A percentile compares a stretch with the other conserved stretches of the same genome.
These are phyloP conservation scores for Pythium insidiosum DNA, from an alignment of 352 stramenopile genomes.

Conservation along the genomic window DNA sequence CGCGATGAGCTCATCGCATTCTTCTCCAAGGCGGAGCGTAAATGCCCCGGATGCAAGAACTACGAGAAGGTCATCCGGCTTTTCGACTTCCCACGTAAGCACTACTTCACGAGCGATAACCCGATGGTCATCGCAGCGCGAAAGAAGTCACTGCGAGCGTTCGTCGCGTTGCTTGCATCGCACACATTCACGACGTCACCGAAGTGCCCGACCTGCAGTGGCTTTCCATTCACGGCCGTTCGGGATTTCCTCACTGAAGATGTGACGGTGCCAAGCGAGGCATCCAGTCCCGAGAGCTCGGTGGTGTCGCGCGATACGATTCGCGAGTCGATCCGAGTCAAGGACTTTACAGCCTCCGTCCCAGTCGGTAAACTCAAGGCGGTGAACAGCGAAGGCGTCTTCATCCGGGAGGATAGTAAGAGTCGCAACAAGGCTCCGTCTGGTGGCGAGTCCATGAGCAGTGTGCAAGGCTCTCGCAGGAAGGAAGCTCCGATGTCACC, in stretches of 20 bases:
- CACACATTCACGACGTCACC: constrained; percentile 76
- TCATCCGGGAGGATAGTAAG: constrained; percentile 16
- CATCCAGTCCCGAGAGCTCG: neutral
- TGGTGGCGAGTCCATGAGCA: too few relatives aligned
- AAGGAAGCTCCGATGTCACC: neutral
- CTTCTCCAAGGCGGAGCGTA: constrained; percentile 47
- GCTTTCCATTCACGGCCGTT: constrained; percentile 61
- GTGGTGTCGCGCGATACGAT: constrained; percentile 17
- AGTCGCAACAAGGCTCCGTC: neutral
- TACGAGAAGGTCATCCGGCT: constrained; percentile 75
- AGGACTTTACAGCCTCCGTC: constrained; percentile 66
- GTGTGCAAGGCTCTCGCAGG: too few relatives aligned
- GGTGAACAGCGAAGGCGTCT: constrained; percentile 64
- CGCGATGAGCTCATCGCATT: constrained; percentile 59
- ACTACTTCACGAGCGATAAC: constrained; percentile 74
- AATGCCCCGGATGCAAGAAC: constrained; percentile 75
- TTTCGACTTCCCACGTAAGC: constrained; percentile 83
- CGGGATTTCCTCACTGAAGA: constrained; percentile 68
- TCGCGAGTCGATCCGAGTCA: constrained; percentile 66
- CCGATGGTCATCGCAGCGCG: constrained; percentile 74
- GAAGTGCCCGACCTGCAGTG: constrained; percentile 76
- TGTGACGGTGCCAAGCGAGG: neutral
- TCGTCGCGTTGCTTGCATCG: constrained; percentile 62
- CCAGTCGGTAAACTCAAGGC: constrained; percentile 29
- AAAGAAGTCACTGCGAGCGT: constrained; percentile 64